Conservation (phyloP, 2,329 filamentous ascomycete genomes). For the Juglanconis juglandina region DNA sequence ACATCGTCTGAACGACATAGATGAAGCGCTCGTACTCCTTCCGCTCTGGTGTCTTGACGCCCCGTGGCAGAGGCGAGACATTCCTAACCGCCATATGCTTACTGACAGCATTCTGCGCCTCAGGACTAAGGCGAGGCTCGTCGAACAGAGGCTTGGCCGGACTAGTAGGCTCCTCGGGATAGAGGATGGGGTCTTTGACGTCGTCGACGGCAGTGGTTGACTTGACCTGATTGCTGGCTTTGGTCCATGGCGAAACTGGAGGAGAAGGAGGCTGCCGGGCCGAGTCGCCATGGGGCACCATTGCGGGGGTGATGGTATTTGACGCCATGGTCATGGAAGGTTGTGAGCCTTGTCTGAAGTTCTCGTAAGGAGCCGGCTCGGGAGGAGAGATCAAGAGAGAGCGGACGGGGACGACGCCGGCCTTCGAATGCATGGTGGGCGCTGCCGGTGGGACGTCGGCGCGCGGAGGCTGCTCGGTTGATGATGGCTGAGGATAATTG, state of each 20-base stretch:
- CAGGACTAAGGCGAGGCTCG: slow-evolving; percentile 36
- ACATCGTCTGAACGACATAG: slow-evolving; percentile 49
- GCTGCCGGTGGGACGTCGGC: background rate
- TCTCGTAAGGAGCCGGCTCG: slow-evolving; percentile 51
- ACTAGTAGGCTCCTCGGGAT: slow-evolving; percentile 44
- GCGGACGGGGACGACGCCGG: slow-evolving; percentile 44
- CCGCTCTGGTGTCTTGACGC: slow-evolving; percentile 41
- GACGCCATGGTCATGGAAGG: background rate
- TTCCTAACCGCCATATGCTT: slow-evolving; percentile 50
- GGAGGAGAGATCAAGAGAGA: slow-evolving; percentile 60
- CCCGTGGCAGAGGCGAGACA: slow-evolving; percentile 25
- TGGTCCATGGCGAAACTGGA: slow-evolving; percentile 53
- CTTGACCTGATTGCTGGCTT: slow-evolving; percentile 32
- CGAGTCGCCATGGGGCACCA: slow-evolving; percentile 22
- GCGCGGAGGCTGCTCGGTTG: background rate
- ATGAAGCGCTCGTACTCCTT: slow-evolving; percentile 54
- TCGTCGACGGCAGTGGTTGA: slow-evolving; percentile 24
- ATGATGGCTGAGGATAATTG: no score
- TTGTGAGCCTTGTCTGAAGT: slow-evolving; percentile 34
- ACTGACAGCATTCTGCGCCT: slow-evolving; percentile 44
- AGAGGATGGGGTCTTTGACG: slow-evolving; percentile 56
- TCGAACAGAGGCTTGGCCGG: slow-evolving; percentile 48
- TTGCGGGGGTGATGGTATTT: background rate
- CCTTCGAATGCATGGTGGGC: slow-evolving; percentile 26
- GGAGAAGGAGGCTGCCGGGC: slow-evolving; percentile 48